phyloP scores from a whole-genome alignment of 2,329 filamentous ascomycete species.

The Fusarium sp. region DNA sequence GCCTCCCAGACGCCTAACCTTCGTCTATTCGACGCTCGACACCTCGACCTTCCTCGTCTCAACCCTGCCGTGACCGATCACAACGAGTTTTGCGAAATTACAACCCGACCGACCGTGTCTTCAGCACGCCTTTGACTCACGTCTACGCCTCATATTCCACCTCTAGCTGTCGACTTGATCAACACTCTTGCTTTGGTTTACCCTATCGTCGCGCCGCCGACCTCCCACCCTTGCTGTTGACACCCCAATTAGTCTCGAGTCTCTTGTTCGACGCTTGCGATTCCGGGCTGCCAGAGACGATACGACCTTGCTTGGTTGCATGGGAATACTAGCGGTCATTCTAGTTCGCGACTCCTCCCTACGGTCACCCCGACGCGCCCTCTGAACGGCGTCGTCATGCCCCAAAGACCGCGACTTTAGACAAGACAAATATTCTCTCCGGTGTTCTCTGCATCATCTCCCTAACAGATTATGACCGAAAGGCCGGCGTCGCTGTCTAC shows the following conservation, averaged over 20 bases:
- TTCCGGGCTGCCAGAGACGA: slow-evolving; percentile 19
- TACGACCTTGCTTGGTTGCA: slow-evolving; percentile 33
- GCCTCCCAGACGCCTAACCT: slow-evolving; percentile 27
- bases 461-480: slow-evolving; percentile 72
- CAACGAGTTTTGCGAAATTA: slow-evolving; percentile 51
- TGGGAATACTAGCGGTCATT: slow-evolving; percentile 40
- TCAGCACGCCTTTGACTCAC: slow-evolving; percentile 42
- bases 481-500: slow-evolving; percentile 65
- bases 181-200: slow-evolving; percentile 21
- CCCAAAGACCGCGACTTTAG: slow-evolving; percentile 66
- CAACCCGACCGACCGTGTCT: slow-evolving; percentile 44
- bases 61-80: slow-evolving; percentile 48
- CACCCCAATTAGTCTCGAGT: slow-evolving; percentile 32
- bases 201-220: slow-evolving; percentile 32
- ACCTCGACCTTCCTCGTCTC: slow-evolving; percentile 44
- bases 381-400: slow-evolving; percentile 69
- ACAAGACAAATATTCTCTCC: slow-evolving; percentile 55
- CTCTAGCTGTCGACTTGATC: slow-evolving; percentile 23
- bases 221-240: slow-evolving; percentile 39
- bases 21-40: slow-evolving; percentile 44
- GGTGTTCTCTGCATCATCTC: slow-evolving; percentile 55
- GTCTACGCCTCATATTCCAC: slow-evolving; percentile 28
- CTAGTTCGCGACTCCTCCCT: slow-evolving; percentile 36
- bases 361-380: slow-evolving; percentile 54
- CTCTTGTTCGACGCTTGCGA: slow-evolving; percentile 34